These are phyloP conservation scores for Cornus kousa DNA, from an alignment of 148 eudicot genomes.

Conservation along the genomic window DNA sequence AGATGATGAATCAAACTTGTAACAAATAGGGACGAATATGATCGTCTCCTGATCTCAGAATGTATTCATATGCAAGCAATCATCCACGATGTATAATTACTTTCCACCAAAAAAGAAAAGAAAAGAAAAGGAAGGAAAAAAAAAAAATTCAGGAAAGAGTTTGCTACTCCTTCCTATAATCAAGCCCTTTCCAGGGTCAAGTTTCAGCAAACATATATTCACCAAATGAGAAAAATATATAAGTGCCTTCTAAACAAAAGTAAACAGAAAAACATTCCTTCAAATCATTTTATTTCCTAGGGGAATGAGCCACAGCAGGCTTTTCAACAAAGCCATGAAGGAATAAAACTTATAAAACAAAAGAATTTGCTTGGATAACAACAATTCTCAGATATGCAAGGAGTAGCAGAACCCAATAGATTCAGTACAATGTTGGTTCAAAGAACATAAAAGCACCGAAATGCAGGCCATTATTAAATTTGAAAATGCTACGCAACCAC, in stretches of 20 bases:
- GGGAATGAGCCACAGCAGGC: background rate
- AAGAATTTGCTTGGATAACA: background rate
- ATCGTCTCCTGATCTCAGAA: background rate
- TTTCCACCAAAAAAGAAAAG: no score
- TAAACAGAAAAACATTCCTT: background rate
- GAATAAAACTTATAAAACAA: background rate
- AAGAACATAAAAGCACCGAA: background rate
- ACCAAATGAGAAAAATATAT: background rate
- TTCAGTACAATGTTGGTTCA: background rate
- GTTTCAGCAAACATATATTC: background rate
- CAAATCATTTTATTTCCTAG: background rate
- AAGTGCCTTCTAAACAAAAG: background rate
- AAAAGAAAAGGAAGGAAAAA: no score
- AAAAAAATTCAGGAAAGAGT: no score
- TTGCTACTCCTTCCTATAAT: background rate
- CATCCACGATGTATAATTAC: no score
- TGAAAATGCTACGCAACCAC: background rate
- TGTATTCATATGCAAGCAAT: no score
- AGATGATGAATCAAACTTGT: no score
- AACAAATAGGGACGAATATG: background rate
- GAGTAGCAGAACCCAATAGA: background rate
- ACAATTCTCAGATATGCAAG: background rate
- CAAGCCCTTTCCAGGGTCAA: background rate
- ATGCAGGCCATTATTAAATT: background rate
- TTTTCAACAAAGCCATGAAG: background rate